Conservation (phyloP, 2,329 filamentous ascomycete species). For the Ploettnerulaceae sp. region DNA sequence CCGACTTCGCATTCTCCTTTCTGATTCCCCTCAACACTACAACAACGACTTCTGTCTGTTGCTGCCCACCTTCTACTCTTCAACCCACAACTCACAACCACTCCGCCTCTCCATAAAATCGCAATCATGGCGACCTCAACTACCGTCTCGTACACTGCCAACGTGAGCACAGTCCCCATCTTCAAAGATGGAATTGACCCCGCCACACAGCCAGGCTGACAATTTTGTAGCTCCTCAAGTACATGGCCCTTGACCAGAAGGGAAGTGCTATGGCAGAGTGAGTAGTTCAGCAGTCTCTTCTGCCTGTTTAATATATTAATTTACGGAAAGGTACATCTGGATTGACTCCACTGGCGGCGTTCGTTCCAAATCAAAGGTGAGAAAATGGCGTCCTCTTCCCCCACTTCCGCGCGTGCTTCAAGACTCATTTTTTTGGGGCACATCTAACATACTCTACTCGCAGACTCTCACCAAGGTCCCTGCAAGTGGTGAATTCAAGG, state of each 20-base stretch:
- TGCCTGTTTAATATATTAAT: conserved; percentile 47
- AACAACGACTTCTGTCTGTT: conserved; percentile 13
- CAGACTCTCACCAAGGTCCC: conserved; percentile 61
- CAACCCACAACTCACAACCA: not conserved
- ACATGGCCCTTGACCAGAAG: conserved; percentile 84
- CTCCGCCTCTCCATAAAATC: conserved; percentile 9
- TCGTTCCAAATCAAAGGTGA: conserved; percentile 94
- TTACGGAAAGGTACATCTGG: conserved; percentile 68
- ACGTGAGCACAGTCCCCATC: conserved; percentile 32
- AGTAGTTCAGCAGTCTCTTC: conserved; percentile 40
- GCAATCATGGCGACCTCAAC: conserved; percentile 32
- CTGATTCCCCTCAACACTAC: conserved; percentile 7
- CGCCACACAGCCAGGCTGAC: conserved; percentile 18
- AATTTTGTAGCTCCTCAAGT: conserved; percentile 74
- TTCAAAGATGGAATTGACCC: conserved; percentile 16
- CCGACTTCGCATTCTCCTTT: not conserved
- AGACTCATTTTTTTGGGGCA: no score
- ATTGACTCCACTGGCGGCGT: conserved; percentile 77
- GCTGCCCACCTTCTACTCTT: not conserved
- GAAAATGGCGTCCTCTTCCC: conserved; percentile 42
- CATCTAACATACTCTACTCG: conserved; percentile 22
- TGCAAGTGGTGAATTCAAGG: conserved; percentile 35
- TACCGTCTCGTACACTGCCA: conserved; percentile 36
- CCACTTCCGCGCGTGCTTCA: conserved; percentile 1
- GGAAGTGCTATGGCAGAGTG: conserved; percentile 90